phyloP scores from a whole-genome alignment of 305 asterid genomes.

The Fraxinus platypoda region DNA sequence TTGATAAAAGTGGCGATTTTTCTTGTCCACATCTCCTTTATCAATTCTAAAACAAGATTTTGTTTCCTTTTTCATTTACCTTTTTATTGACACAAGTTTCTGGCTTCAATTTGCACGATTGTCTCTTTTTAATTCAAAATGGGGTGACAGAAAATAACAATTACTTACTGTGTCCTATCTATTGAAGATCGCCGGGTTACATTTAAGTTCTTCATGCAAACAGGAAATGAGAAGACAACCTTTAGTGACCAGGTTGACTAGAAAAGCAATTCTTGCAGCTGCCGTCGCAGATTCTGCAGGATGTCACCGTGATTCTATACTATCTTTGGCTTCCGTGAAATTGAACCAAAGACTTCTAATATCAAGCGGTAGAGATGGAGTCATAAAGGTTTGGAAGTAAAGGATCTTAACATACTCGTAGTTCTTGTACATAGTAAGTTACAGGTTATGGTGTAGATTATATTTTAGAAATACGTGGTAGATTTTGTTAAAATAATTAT shows the following conservation, averaged over 20 bases:
- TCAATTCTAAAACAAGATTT: background rate
- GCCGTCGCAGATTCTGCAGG: slow-evolving; percentile 92
- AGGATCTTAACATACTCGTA: slow-evolving; percentile 25
- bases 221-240: slow-evolving; percentile 88
- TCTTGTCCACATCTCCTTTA: background rate
- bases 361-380: slow-evolving; percentile 94
- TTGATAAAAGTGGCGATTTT: background rate
- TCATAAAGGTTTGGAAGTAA: slow-evolving; percentile 96
- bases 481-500: background rate
- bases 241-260: slow-evolving; percentile 53
- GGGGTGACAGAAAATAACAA: slow-evolving; percentile 13
- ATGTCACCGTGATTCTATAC: slow-evolving; percentile 85
- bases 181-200: background rate
- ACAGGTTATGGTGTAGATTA: slow-evolving; percentile 34
- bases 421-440: slow-evolving; percentile 42
- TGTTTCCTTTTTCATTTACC: background rate
- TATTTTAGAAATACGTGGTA: slow-evolving; percentile 21
- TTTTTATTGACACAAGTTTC: background rate
- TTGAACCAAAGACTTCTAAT: slow-evolving; percentile 91
- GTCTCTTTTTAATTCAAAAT: background rate
- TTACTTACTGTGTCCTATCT: background rate
- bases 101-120: background rate
- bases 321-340: slow-evolving; percentile 84
- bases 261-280: slow-evolving; percentile 71
- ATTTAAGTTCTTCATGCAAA: slow-evolving; percentile 15